Conservation (phyloP, 2,329 filamentous ascomycete species). For the Fusarium torulosum region DNA sequence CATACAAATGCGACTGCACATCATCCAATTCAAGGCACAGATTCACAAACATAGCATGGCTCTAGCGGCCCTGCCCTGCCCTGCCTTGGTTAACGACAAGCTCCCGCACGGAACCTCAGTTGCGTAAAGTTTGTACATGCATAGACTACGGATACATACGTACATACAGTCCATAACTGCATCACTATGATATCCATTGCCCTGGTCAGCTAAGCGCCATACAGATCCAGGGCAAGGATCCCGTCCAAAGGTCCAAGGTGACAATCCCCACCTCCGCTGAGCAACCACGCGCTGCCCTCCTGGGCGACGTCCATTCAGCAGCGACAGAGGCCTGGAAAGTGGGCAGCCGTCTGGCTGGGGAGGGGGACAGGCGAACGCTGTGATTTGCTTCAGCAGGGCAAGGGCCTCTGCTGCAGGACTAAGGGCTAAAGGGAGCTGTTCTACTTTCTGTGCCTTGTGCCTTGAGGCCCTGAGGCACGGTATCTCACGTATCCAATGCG, state of each 20-base stretch:
- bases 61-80: neutral
- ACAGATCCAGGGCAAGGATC: conserved; percentile 35
- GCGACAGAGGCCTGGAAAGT: conserved; percentile 32
- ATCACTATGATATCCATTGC: conserved; percentile 9
- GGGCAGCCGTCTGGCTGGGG: conserved; percentile 40
- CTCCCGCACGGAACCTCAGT: conserved; percentile 17
- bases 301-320: conserved; percentile 46
- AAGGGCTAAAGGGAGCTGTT: conserved; percentile 7
- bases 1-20: conserved; percentile 41
- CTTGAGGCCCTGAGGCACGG: conserved; percentile 36
- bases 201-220: conserved; percentile 43
- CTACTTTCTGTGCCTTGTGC: conserved; percentile 33
- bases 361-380: conserved; percentile 39
- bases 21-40: conserved; percentile 44
- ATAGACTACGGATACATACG: neutral
- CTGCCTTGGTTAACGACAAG: conserved; percentile 7
- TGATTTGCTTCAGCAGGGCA: conserved; percentile 41
- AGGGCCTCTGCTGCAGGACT: conserved; percentile 25
- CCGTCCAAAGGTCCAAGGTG: conserved; percentile 37
- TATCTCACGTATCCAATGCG: conserved; percentile 18
- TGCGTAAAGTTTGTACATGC: conserved; percentile 6
- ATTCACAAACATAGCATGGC: conserved; percentile 34
- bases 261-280: conserved; percentile 47
- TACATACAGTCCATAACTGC: neutral
- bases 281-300: conserved; percentile 44